Percentiles rank a stretch among this genome's conserved stretches.
These are phyloP conservation scores for Cucumis melo DNA, from an alignment of 306 rosid species.

Conservation along the genomic window DNA sequence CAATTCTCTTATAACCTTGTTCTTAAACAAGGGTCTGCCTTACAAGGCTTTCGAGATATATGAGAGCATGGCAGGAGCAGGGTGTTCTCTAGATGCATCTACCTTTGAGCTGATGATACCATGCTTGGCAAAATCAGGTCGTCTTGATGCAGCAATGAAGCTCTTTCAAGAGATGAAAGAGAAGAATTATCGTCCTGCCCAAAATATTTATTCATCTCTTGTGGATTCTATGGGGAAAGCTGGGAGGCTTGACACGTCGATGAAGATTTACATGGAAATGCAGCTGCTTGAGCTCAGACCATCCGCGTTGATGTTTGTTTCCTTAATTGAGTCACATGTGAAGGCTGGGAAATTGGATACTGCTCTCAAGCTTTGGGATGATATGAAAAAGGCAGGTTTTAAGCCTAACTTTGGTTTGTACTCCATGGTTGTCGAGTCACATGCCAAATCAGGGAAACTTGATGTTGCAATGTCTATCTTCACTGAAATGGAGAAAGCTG, in stretches of 20 bases:
- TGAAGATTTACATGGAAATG: constrained; percentile 90
- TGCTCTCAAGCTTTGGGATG: constrained; percentile 80
- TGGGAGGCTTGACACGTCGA: constrained; percentile 69
- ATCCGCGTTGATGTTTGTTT: constrained; percentile 51
- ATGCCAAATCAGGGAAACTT: constrained; percentile 89
- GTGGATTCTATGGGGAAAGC: constrained; percentile 97
- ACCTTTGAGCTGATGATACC: constrained; percentile 92
- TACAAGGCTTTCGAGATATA: constrained; percentile 88
- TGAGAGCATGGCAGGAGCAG: constrained; percentile 65
- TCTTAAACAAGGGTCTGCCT: constrained; percentile 83
- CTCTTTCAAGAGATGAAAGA: constrained; percentile 79
- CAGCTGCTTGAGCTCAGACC: constrained; percentile 59
- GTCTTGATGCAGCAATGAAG: constrained; percentile 85
- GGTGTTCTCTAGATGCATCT: constrained; percentile 51
- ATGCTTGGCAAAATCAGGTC: constrained; percentile 78
- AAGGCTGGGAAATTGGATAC: constrained; percentile 91
- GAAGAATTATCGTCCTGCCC: constrained; percentile 50
- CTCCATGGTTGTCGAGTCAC: constrained; percentile 75
- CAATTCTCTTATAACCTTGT: constrained; percentile 64
- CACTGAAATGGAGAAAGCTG: constrained; percentile 92
- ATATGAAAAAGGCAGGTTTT: constrained; percentile 78
- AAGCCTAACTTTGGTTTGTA: constrained; percentile 92
- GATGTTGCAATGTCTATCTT: constrained; percentile 78
- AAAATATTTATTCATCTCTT: constrained; percentile 46
- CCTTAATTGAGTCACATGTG: constrained; percentile 77